A percentile compares a stretch with the other conserved stretches of the same genome.
These are phyloP conservation scores for Sordaria brevicollis DNA, from an alignment of 495 filamentous ascomycete species.

Conservation along the genomic window DNA sequence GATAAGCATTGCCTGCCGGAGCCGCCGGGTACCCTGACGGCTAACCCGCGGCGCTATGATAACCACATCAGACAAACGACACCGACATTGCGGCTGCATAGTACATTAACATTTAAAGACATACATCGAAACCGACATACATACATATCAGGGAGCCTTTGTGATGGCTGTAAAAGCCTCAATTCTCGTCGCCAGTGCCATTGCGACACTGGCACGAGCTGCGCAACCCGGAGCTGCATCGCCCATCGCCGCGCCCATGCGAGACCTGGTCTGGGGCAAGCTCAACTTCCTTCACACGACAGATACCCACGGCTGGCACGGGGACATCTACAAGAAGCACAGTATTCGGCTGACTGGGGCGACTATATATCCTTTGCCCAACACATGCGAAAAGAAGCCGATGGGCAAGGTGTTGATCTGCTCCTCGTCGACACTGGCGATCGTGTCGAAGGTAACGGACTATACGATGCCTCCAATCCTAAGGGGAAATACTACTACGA, in stretches of 20 bases:
- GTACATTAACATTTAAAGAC: neutral
- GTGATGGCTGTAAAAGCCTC: conserved; percentile 6
- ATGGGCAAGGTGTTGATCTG: conserved; percentile 68
- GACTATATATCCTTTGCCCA: conserved; percentile 91
- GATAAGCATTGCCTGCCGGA: neutral
- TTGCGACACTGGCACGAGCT: conserved; percentile 34
- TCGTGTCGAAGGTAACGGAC: conserved; percentile 85
- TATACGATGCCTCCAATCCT: conserved; percentile 86
- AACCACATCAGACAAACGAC: neutral
- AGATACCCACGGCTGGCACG: conserved; percentile 93
- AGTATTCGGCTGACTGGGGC: conserved; percentile 93
- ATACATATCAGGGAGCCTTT: neutral
- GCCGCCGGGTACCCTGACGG: neutral
- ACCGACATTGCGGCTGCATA: neutral
- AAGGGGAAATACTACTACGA: conserved; percentile 81
- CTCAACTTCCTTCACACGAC: conserved; percentile 93
- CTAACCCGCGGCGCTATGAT: neutral
- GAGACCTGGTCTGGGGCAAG: conserved; percentile 78
- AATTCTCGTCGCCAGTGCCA: conserved; percentile 11
- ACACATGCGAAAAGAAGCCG: conserved; percentile 68
- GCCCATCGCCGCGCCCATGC: conserved; percentile 72
- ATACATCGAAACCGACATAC: neutral
- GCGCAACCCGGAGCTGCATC: conserved; percentile 71
- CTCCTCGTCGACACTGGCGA: conserved; percentile 91
- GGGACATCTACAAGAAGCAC: conserved; percentile 90